phyloP scores from a whole-genome alignment of 306 rosid species.

The Datisca glomerata region DNA sequence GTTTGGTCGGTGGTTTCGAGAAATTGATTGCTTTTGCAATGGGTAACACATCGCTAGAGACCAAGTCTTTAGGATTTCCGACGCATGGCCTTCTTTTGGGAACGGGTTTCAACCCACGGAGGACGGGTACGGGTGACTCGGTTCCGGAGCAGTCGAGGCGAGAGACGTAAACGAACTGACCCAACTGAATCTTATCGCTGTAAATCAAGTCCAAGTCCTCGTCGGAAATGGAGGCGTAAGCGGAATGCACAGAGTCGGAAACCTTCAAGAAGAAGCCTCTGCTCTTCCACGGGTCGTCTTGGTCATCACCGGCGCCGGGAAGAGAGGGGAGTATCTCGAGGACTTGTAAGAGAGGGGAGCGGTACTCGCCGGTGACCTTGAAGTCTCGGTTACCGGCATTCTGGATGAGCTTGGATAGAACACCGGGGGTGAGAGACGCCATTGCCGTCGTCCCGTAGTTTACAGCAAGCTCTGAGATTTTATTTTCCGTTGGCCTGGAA shows the following conservation, averaged over 20 bases:
- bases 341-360: conserved; percentile 58
- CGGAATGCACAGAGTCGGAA: conserved; percentile 57
- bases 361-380: conserved; percentile 45
- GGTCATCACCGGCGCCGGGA: conserved; percentile 15
- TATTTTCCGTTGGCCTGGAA: no score
- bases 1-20: not conserved
- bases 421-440: conserved; percentile 74
- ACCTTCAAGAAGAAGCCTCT: conserved; percentile 60
- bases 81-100: conserved; percentile 42
- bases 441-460: conserved; percentile 16
- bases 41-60: conserved; percentile 27
- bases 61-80: conserved; percentile 50
- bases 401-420: conserved; percentile 55
- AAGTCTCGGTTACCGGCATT: conserved; percentile 30
- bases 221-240: conserved; percentile 45
- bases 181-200: conserved; percentile 43
- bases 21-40: conserved; percentile 7
- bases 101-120: conserved; percentile 44
- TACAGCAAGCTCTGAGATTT: no score
- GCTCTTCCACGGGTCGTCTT: conserved; percentile 29
- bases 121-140: conserved; percentile 35
- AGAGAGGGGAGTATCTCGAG: conserved; percentile 54
- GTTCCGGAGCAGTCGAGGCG: conserved; percentile 24
- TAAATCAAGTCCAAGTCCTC: conserved; percentile 40
- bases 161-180: conserved; percentile 59